A percentile compares a stretch with the other conserved stretches of the same genome.
Evolutionary conservation across 1,139 yeast genomes (phyloP).

Genomic region (Pichia sp.): DNA sequence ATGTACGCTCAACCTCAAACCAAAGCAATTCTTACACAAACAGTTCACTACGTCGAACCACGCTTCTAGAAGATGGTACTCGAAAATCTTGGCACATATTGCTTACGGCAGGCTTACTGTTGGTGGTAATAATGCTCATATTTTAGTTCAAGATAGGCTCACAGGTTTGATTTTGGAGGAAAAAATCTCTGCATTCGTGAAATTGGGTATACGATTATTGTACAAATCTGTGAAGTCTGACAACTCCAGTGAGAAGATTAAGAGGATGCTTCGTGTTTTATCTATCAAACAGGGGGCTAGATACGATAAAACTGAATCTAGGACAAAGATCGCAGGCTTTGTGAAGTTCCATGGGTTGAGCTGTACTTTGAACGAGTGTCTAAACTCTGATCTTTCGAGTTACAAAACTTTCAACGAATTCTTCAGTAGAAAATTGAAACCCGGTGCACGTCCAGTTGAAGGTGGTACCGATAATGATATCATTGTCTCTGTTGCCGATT

Average conservation of each 20-base stretch:
- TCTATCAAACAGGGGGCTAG: constrained; percentile 79
- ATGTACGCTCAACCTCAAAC: constrained; percentile 55
- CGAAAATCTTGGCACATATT: constrained; percentile 71
- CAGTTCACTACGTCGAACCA: constrained; percentile 73
- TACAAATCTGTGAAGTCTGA: constrained; percentile 64
- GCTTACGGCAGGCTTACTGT: constrained; percentile 83
- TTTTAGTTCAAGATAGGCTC: constrained; percentile 82
- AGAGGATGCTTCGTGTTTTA: constrained; percentile 50
- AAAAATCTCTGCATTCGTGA: constrained; percentile 82
- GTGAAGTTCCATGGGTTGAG: constrained; percentile 75
- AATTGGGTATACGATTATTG: constrained; percentile 77
- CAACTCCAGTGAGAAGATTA: constrained; percentile 37
- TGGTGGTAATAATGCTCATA: constrained; percentile 91
- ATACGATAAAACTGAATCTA: constrained; percentile 67
- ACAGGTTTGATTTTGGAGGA: constrained; percentile 89
- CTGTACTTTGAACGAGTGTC: constrained; percentile 49
- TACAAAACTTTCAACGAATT: constrained; percentile 81
- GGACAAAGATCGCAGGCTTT: constrained; percentile 64
- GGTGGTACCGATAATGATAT: constrained; percentile 32
- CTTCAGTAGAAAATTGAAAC: constrained; percentile 71
- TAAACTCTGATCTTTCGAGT: constrained; percentile 38
- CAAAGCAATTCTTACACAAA: constrained; percentile 41
- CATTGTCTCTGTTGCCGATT: constrained; percentile 82
- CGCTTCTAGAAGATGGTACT: constrained; percentile 86
- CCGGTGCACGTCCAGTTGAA: constrained; percentile 66